Evolutionary conservation across 768 basidiomycete genomes (phyloP), one percentile per base, ranked within the genome.

Genomic region (Hericium coralloides): DNA sequence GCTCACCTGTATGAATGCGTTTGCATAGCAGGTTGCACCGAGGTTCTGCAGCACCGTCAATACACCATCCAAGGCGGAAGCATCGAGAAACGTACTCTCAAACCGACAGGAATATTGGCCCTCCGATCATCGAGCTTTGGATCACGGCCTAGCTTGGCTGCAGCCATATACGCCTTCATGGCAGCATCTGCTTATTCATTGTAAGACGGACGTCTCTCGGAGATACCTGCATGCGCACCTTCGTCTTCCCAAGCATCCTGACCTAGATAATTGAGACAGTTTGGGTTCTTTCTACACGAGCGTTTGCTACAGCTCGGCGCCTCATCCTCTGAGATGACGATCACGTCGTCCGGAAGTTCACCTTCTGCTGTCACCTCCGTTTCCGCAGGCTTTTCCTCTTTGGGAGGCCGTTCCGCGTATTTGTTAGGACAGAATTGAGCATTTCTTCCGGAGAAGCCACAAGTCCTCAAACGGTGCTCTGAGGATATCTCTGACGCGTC

Each of bases 21-120:
- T 97, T 59, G 92, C 94, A 63, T 98, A 98, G 68, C 95, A 98
- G 3, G 95, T 98, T 17, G 95, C 95, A 4, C 95, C 95, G 18
- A 98, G 81, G 68, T 98, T 98, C 92, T 94, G 64, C 39, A 17
- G 18, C 36, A n/a, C 41, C 3, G n/a, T 45, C 55, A 49, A 38
- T 45, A 47, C 45, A 49, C 54, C 41, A 23, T 49, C 41, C 22
- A 38, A 3, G 5, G 10, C 55, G 36, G 38, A 38, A 52, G 55
- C 58, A 45, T 37, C 56, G 38, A 17, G 25, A 20, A 51, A 65
- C 73, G 17, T 65, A 88, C 92, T 77, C 80, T 89, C 59, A 95
- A 72, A 22, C 92, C 92, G 12, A 92, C 83, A 12, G 92, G 92
- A 25, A 59, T 22, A n/a, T 55, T 49, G 12, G 52, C 22, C 12